Evolutionary conservation across 192 early-diverging fungal species (phyloP).

Genomic region (Entomortierella parvispora): DNA sequence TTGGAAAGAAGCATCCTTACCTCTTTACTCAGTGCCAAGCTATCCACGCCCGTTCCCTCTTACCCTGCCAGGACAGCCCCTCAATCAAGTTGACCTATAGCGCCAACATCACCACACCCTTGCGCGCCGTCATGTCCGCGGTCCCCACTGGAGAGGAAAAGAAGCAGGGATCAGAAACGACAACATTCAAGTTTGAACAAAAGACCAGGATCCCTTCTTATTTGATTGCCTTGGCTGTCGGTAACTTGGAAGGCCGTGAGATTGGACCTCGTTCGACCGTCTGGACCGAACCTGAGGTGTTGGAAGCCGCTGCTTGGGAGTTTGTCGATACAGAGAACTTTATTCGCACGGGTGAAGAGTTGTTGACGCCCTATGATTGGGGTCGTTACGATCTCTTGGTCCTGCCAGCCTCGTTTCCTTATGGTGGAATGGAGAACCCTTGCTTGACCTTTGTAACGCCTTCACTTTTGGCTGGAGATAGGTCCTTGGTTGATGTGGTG

Average conservation of each 20-base stretch:
- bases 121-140: constrained; percentile 92
- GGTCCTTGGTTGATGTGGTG: constrained; percentile 93
- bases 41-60: constrained; percentile 93
- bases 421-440: constrained; percentile 94
- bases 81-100: constrained; percentile 88
- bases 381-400: constrained; percentile 94
- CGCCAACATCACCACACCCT: constrained; percentile 72
- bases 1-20: constrained; percentile 91
- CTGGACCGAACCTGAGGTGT: constrained; percentile 92
- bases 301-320: constrained; percentile 95
- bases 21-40: constrained; percentile 97
- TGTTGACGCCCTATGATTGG: constrained; percentile 95
- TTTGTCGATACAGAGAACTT: constrained; percentile 82
- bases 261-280: constrained; percentile 93
- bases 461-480: constrained; percentile 93
- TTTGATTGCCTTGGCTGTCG: constrained; percentile 93
- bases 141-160: constrained; percentile 68
- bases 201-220: constrained; percentile 93
- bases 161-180: constrained; percentile 54
- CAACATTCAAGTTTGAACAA: constrained; percentile 86
- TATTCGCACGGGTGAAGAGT: constrained; percentile 69
- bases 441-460: constrained; percentile 98
- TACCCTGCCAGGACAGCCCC: constrained; percentile 93
- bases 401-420: constrained; percentile 86
- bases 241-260: constrained; percentile 80